A percentile compares a stretch with the other conserved stretches of the same genome.
Conservation (phyloP, 768 basidiomycete species). For the Russula earlei region DNA sequence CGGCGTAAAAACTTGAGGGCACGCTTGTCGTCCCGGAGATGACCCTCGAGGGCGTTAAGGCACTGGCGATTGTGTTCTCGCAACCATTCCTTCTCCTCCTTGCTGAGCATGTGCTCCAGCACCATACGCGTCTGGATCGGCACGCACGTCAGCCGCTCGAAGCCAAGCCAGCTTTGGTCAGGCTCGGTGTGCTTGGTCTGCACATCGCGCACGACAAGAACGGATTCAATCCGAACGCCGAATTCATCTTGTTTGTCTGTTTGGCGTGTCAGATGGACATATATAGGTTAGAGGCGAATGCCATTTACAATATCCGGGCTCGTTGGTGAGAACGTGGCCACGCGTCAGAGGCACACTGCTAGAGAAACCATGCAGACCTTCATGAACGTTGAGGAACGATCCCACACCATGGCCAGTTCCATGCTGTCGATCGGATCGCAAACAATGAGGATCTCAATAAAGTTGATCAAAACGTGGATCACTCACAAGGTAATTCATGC, state of each 20-base stretch:
- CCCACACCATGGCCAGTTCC: conserved; percentile 91
- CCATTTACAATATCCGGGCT: conserved; percentile 82
- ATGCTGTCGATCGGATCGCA: conserved; percentile 39
- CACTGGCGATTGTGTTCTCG: conserved; percentile 79
- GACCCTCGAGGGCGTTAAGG: conserved; percentile 50
- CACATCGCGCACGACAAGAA: conserved; percentile 61
- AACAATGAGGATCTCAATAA: background rate
- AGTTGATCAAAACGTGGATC: conserved; percentile 1
- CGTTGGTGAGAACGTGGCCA: conserved; percentile 92
- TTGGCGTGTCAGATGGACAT: background rate
- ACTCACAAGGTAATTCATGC: conserved; percentile 67
- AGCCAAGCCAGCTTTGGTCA: conserved; percentile 76
- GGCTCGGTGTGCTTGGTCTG: conserved; percentile 67
- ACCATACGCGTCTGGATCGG: conserved; percentile 91
- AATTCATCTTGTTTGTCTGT: conserved; percentile 64
- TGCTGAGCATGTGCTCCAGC: conserved; percentile 72
- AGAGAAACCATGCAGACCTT: conserved; percentile 75
- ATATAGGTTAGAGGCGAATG: background rate
- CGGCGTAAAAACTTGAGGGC: conserved; percentile 74
- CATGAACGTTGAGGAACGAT: conserved; percentile 77
- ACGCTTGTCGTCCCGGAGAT: conserved; percentile 68
- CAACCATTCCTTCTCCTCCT: conserved; percentile 82
- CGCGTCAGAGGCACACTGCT: conserved; percentile 57
- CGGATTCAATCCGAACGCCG: conserved; percentile 91
- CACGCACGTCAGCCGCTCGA: conserved; percentile 88